Base-by-base conservation (phyloP, 805 yeast genomes). In the Cyberlindnera maclurae region DNA sequence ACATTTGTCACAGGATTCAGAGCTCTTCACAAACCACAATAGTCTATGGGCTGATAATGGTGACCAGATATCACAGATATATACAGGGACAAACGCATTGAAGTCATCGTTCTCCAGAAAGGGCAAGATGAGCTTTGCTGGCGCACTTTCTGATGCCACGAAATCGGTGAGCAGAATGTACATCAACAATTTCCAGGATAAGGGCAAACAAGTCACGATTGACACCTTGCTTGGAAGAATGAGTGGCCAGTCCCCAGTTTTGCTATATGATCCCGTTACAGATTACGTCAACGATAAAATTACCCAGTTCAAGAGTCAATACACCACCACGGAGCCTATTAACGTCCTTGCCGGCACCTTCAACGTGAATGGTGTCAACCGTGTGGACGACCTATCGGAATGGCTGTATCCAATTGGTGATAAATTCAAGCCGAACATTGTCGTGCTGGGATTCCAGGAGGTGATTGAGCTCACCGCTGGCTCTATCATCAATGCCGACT, bases 21-120 rank as follows among this genome's bases (percentile, higher is more conserved):
- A 79, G 15, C 63, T 85, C 18, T 71, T 79, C 56, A 62, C 68
- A n/a, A 80, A 79, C 39, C 96, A 89, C 48, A 85, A 89, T 49
- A 74, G 84, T 6, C 64, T 93, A 15, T 93, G 98, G 98, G 99
- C 99, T 1, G 96, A 93, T 59, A 93, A 93, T 59, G 99, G 98
- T 40, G 98, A 93, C 60, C 95, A 87, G 48, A 79, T 93, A 4
- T 86, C 96, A 3, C 94, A 86, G 57, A 90, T 93, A 13, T 93
- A 93, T 61, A 90, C 98, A 0, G 97, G 98, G 22, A 93, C 99
- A 0, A 95, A 95, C 44, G 99, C 99, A 0, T 68, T 93, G 45
- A 93, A 93, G 60, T 85, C 96, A 0, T 87, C 96, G 4, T 93
- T 83, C 55, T 85, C 97, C 2, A 74, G 99, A 56, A 80, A 85